phyloP scores from a whole-genome alignment of 106 monocot genomes.

The Allium fistulosum region DNA sequence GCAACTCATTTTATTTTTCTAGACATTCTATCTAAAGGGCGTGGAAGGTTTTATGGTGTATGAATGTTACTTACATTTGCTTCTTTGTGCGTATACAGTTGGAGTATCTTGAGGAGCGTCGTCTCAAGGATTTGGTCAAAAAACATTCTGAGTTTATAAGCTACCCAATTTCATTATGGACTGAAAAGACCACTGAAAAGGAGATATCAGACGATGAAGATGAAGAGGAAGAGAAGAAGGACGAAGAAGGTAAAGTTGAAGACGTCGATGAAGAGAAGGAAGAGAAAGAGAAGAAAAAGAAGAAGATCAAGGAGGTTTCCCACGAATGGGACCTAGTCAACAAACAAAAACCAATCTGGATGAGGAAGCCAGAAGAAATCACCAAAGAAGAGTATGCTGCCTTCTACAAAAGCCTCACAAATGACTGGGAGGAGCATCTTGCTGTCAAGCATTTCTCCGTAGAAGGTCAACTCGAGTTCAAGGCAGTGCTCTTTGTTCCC shows the following conservation, averaged over 20 bases:
- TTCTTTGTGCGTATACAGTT: conserved; percentile 18
- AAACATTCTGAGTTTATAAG: conserved; percentile 85
- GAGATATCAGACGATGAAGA: conserved; percentile 83
- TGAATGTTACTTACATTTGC: no score
- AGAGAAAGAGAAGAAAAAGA: conserved; percentile 80
- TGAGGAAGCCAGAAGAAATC: conserved; percentile 83
- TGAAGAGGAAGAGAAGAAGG: conserved; percentile 71
- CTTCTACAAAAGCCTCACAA: conserved; percentile 77
- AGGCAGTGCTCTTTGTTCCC: conserved; percentile 67
- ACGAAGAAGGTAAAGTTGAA: conserved; percentile 78
- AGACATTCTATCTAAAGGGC: no score
- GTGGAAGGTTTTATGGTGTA: no score
- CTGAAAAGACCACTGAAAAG: conserved; percentile 74
- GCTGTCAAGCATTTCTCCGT: conserved; percentile 79
- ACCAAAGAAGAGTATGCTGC: conserved; percentile 82
- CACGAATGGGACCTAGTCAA: conserved; percentile 66
- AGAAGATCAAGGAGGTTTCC: conserved; percentile 84
- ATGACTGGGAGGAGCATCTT: conserved; percentile 81
- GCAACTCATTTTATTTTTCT: no score
- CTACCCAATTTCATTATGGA: conserved; percentile 76
- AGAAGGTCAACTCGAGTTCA: conserved; percentile 82
- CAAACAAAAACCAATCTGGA: conserved; percentile 89
- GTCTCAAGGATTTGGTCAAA: conserved; percentile 68
- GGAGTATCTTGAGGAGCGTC: conserved; percentile 73
- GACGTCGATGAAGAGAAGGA: conserved; percentile 78